Percentiles rank a stretch among this genome's conserved stretches.
These are phyloP conservation scores for Rosa hybrid DNA, from an alignment of 331 rosid genomes.

Conservation along the genomic window DNA sequence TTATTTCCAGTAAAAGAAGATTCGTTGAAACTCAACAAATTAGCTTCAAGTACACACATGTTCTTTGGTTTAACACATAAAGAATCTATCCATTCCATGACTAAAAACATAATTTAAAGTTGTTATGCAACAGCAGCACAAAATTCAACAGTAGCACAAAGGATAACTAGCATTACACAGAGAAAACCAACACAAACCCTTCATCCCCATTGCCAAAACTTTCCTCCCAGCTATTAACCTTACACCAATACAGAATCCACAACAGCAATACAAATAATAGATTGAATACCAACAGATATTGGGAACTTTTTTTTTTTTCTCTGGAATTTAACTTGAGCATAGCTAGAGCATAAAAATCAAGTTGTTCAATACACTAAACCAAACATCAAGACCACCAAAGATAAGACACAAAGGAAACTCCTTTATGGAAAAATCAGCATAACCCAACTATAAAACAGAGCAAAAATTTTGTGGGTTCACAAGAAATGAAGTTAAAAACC, in stretches of 20 bases:
- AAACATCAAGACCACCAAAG: too few relatives aligned
- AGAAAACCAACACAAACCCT: neutral
- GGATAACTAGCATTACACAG: neutral
- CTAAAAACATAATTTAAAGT: neutral
- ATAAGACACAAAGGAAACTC: too few relatives aligned
- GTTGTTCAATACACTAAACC: too few relatives aligned
- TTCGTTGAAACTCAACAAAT: neutral
- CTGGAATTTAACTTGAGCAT: too few relatives aligned
- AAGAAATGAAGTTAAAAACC: too few relatives aligned
- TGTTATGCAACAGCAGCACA: neutral
- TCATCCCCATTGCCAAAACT: neutral
- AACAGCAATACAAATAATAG: neutral
- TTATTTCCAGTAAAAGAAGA: neutral
- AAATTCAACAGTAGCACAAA: neutral
- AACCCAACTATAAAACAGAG: too few relatives aligned
- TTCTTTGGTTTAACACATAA: neutral
- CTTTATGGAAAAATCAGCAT: too few relatives aligned
- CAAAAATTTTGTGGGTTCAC: too few relatives aligned
- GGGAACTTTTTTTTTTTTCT: too few relatives aligned
- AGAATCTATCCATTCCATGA: neutral
- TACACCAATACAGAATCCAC: neutral
- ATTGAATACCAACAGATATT: too few relatives aligned
- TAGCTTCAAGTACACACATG: neutral
- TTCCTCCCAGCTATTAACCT: neutral
- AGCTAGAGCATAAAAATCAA: too few relatives aligned